A percentile compares a stretch with the other conserved stretches of the same genome.
phyloP scores from a whole-genome alignment of 2,329 filamentous ascomycete genomes.

The Trichoderma afroharzianum region DNA sequence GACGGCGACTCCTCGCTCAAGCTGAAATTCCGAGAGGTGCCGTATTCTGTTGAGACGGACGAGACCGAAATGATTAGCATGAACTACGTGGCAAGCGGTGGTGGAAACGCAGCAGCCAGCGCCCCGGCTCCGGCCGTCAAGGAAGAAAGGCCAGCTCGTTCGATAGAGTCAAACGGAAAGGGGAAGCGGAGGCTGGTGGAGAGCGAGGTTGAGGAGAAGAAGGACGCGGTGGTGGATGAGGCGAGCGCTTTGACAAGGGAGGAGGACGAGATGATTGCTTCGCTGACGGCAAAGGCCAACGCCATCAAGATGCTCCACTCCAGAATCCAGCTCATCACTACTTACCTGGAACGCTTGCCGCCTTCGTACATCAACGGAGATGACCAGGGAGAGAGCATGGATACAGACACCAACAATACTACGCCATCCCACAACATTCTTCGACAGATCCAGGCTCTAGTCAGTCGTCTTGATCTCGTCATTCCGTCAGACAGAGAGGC shows the following conservation, averaged over 20 bases:
- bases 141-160: constrained; percentile 41
- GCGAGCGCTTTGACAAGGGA: constrained; percentile 48
- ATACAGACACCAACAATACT: constrained; percentile 38
- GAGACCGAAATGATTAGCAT: constrained; percentile 98
- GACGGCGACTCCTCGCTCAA: constrained; percentile 55
- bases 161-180: constrained; percentile 49
- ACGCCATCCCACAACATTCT: constrained; percentile 67
- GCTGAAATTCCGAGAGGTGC: constrained; percentile 76
- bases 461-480: constrained; percentile 78
- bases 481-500: constrained; percentile 64
- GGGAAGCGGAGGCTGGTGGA: constrained; percentile 46
- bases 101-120: constrained; percentile 71
- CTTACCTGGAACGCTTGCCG: constrained; percentile 74
- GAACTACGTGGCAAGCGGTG: constrained; percentile 83
- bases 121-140: constrained; percentile 48
- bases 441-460: constrained; percentile 81
- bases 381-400: constrained; percentile 35
- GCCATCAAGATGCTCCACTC: constrained; percentile 90
- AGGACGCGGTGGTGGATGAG: constrained; percentile 37
- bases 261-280: constrained; percentile 59
- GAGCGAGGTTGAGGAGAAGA: constrained; percentile 27
- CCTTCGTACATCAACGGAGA: constrained; percentile 57
- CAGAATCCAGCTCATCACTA: constrained; percentile 66
- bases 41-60: constrained; percentile 86
- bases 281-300: constrained; percentile 82